Percentiles rank a stretch among this genome's conserved stretches.
Conservation (phyloP, 768 basidiomycete species). For the Hortiboletus campestris region DNA sequence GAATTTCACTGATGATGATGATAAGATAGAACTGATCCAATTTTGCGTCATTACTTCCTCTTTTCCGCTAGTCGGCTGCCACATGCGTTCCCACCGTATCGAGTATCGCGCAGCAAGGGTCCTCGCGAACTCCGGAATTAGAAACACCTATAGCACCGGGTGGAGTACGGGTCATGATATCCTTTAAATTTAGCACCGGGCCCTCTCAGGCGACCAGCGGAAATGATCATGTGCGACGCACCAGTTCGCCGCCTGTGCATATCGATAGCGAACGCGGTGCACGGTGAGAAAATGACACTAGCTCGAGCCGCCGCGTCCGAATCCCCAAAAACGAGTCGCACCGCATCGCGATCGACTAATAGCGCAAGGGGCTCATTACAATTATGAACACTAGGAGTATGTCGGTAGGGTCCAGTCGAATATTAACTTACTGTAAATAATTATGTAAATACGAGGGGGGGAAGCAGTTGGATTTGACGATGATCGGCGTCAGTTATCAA, state of each 20-base stretch:
- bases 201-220: conserved; percentile 10
- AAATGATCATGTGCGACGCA: conserved; percentile 13
- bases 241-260: neutral
- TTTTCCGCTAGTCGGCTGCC: neutral
- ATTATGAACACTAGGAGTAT: neutral
- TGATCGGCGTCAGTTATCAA: too few species aligned
- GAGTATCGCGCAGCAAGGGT: conserved; percentile 2
- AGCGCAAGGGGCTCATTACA: neutral
- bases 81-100: conserved; percentile 21
- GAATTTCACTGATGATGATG: conserved; percentile 23
- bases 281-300: neutral
- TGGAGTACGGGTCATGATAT: conserved; percentile 8
- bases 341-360: too few species aligned
- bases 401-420: too few species aligned
- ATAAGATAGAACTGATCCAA: conserved; percentile 6
- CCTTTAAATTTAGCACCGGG: conserved; percentile 6
- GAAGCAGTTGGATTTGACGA: too few species aligned
- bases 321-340: neutral
- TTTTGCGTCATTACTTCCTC: conserved; percentile 3
- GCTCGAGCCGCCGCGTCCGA: neutral
- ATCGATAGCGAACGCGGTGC: neutral
- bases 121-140: conserved; percentile 2
- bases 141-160: conserved; percentile 2
- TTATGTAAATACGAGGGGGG: too few species aligned
- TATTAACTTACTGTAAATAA: too few species aligned